Evolutionary conservation across 2,329 filamentous ascomycete genomes (phyloP).

Genomic region (Pyrenochaeta sp.): DNA sequence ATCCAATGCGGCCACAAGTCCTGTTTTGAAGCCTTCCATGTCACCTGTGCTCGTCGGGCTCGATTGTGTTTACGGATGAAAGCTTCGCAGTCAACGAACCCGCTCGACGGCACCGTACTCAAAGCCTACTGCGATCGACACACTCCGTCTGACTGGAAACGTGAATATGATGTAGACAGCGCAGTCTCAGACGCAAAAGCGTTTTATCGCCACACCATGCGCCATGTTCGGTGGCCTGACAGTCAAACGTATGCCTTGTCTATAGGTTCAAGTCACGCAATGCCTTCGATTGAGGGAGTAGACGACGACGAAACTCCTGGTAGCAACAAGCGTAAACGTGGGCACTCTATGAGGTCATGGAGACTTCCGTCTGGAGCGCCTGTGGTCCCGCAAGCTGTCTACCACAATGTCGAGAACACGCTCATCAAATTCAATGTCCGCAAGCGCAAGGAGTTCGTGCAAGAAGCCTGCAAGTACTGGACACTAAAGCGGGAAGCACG

Average conservation of each 20-base stretch:
- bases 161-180: slow-evolving; percentile 82
- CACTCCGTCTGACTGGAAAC: slow-evolving; percentile 85
- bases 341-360: slow-evolving; percentile 74
- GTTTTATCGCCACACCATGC: slow-evolving; percentile 90
- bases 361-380: slow-evolving; percentile 93
- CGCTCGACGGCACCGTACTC: slow-evolving; percentile 81
- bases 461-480: slow-evolving; percentile 97
- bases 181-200: slow-evolving; percentile 85
- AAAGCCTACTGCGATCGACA: slow-evolving; percentile 98
- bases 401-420: slow-evolving; percentile 83
- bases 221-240: slow-evolving; percentile 88
- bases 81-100: slow-evolving; percentile 79
- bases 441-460: slow-evolving; percentile 90
- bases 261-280: slow-evolving; percentile 73
- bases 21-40: slow-evolving; percentile 96
- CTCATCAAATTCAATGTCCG: slow-evolving; percentile 83
- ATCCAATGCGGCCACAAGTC: slow-evolving; percentile 98
- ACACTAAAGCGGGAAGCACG: slow-evolving; percentile 94
- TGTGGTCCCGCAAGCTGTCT: slow-evolving; percentile 88
- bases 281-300: slow-evolving; percentile 60
- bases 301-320: slow-evolving; percentile 60
- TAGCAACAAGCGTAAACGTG: slow-evolving; percentile 68
- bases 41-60: slow-evolving; percentile 90
- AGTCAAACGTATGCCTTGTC: slow-evolving; percentile 84
- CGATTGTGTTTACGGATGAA: slow-evolving; percentile 97